These are phyloP conservation scores for Boletellus sp. DNA, from an alignment of 768 basidiomycete species.

Conservation along the genomic window DNA sequence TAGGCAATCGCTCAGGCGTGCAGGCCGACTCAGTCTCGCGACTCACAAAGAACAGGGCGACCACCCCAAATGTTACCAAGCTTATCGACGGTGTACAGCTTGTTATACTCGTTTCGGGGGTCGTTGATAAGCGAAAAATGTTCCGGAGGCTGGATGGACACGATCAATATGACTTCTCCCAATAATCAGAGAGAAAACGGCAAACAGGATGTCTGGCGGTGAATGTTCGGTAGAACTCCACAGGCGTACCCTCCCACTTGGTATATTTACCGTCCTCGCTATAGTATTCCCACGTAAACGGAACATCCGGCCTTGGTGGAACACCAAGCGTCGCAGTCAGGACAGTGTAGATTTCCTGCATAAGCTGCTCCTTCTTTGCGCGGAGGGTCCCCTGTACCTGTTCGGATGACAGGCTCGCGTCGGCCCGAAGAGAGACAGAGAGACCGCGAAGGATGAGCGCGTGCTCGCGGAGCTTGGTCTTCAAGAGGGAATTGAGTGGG, in stretches of 20 bases:
- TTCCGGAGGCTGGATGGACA: conserved; percentile 50
- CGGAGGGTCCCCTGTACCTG: conserved; percentile 56
- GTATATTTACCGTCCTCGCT: conserved; percentile 72
- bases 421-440: conserved; percentile 47
- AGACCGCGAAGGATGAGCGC: conserved; percentile 75
- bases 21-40: not conserved
- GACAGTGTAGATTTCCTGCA: conserved; percentile 80
- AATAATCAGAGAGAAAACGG: conserved; percentile 5
- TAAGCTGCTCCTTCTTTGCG: conserved; percentile 78
- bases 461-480: conserved; percentile 89
- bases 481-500: conserved; percentile 74
- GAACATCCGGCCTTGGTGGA: conserved; percentile 68
- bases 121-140: conserved; percentile 95
- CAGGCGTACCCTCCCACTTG: conserved; percentile 76
- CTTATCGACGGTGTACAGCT: conserved; percentile 87
- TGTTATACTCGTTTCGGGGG: conserved; percentile 79
- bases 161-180: not conserved
- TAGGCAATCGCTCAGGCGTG: conserved; percentile 24
- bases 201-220: conserved; percentile 53
- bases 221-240: conserved; percentile 73
- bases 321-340: conserved; percentile 85
- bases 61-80: conserved; percentile 93
- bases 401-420: conserved; percentile 42
- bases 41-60: conserved; percentile 75
- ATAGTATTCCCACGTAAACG: conserved; percentile 87